Evolutionary conservation across 2,329 filamentous ascomycete genomes (phyloP).

Genomic region (Colletotrichum sansevieriae): DNA sequence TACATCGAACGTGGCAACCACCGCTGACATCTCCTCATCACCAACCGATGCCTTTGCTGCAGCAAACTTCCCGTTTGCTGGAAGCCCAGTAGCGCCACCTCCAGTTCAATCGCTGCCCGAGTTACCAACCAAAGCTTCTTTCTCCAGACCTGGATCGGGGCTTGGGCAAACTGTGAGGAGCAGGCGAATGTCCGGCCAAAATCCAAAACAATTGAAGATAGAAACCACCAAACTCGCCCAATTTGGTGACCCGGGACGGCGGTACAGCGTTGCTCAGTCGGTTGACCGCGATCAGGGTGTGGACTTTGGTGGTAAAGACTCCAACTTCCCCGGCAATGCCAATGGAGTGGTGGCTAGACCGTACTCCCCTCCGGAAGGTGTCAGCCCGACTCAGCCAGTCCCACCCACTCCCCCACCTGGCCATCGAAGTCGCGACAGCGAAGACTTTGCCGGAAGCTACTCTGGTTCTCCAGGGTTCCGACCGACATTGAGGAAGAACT

Average conservation of each 20-base stretch:
- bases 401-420: slow-evolving; percentile 46
- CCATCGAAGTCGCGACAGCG: slow-evolving; percentile 50
- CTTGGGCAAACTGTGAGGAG: slow-evolving; percentile 73
- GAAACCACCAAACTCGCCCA: slow-evolving; percentile 69
- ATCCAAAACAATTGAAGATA: slow-evolving; percentile 87
- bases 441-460: slow-evolving; percentile 56
- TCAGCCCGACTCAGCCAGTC: slow-evolving; percentile 40
- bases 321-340: not conserved
- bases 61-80: slow-evolving; percentile 44
- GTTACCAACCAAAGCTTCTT: slow-evolving; percentile 53
- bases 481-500: slow-evolving; percentile 72
- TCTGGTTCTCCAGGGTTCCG: slow-evolving; percentile 66
- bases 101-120: slow-evolving; percentile 63
- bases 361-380: slow-evolving; percentile 38
- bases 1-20: slow-evolving; percentile 41
- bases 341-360: slow-evolving; percentile 21
- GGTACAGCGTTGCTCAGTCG: slow-evolving; percentile 31
- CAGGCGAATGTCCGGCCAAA: slow-evolving; percentile 84
- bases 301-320: slow-evolving; percentile 11
- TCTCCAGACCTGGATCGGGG: slow-evolving; percentile 46
- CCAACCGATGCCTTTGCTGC: slow-evolving; percentile 39
- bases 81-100: slow-evolving; percentile 58
- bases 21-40: slow-evolving; percentile 5
- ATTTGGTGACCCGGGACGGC: slow-evolving; percentile 22
- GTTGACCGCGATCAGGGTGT: not conserved